Percentiles rank a stretch among this genome's conserved stretches.
Evolutionary conservation across 305 asterid genomes (phyloP).

Genomic region (Fraxinus baroniana): DNA sequence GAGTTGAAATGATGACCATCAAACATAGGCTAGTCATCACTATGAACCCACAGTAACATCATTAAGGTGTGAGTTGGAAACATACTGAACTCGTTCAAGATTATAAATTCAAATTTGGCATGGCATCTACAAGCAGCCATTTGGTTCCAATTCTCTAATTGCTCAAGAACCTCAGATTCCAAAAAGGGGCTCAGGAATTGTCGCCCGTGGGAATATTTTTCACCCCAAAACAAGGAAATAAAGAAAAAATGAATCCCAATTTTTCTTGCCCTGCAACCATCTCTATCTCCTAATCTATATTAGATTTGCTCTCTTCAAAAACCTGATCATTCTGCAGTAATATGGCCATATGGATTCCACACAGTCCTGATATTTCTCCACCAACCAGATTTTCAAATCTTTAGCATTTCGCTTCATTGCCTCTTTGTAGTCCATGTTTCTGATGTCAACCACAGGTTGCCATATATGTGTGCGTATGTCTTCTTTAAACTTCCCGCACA

Average conservation of each 20-base stretch:
- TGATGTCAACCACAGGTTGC: slow-evolving; percentile 56
- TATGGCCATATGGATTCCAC: slow-evolving; percentile 83
- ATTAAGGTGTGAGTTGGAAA: background rate
- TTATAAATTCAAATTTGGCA: background rate
- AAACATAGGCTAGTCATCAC: background rate
- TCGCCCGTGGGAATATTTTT: slow-evolving; percentile 22
- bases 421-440: slow-evolving; percentile 47
- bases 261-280: slow-evolving; percentile 11
- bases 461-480: slow-evolving; percentile 34
- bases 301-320: slow-evolving; percentile 81
- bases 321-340: slow-evolving; percentile 79
- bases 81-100: slow-evolving; percentile 15
- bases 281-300: slow-evolving; percentile 32
- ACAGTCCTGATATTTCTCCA: slow-evolving; percentile 68
- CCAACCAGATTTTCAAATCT: slow-evolving; percentile 43
- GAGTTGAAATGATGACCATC: too few relatives aligned
- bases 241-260: background rate
- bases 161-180: slow-evolving; percentile 30
- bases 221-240: slow-evolving; percentile 25
- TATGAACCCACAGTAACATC: slow-evolving; percentile 8
- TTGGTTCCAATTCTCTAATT: slow-evolving; percentile 10
- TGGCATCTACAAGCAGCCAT: slow-evolving; percentile 10
- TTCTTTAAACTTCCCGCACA: slow-evolving; percentile 64
- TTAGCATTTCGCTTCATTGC: slow-evolving; percentile 33
- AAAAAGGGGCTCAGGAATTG: slow-evolving; percentile 28